These are phyloP conservation scores for Triticum dicoccoides DNA, from an alignment of 176 grass and related monocot genomes.

Conservation along the genomic window DNA sequence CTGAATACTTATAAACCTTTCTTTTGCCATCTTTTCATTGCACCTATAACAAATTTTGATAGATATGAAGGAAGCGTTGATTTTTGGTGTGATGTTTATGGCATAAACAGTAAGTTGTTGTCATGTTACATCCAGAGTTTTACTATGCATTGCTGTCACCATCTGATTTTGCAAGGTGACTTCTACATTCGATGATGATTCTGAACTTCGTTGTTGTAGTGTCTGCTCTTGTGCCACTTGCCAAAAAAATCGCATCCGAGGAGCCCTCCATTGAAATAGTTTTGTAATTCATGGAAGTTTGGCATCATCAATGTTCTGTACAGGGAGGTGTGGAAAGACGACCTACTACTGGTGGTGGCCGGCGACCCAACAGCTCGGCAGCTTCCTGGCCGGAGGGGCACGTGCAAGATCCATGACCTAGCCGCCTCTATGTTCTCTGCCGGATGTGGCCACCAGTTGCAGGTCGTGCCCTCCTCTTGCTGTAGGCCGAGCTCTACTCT, in stretches of 20 bases:
- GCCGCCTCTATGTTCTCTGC: no score
- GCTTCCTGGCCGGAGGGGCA: no score
- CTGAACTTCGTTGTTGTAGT: constrained; percentile 42
- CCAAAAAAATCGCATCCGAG: constrained; percentile 82
- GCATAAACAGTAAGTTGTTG: constrained; percentile 75
- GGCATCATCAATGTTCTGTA: no score
- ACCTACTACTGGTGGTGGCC: no score
- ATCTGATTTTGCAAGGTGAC: not conserved
- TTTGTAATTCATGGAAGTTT: not conserved
- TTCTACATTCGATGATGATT: constrained; percentile 7
- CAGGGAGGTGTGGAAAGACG: no score
- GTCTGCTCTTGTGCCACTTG: constrained; percentile 80
- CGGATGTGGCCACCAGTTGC: no score
- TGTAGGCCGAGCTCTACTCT: no score
- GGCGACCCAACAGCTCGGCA: no score
- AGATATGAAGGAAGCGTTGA: constrained; percentile 74
- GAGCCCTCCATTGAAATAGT: constrained; percentile 82
- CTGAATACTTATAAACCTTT: constrained; percentile 27
- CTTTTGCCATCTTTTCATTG: constrained; percentile 73
- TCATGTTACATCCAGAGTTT: not conserved
- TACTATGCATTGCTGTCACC: not conserved
- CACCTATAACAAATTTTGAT: constrained; percentile 78
- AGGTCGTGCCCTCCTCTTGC: no score
- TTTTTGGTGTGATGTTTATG: constrained; percentile 92
- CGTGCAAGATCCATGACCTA: no score